These are phyloP conservation scores for Penstemon barbatus DNA, from an alignment of 257 asterid species.

Conservation along the genomic window DNA sequence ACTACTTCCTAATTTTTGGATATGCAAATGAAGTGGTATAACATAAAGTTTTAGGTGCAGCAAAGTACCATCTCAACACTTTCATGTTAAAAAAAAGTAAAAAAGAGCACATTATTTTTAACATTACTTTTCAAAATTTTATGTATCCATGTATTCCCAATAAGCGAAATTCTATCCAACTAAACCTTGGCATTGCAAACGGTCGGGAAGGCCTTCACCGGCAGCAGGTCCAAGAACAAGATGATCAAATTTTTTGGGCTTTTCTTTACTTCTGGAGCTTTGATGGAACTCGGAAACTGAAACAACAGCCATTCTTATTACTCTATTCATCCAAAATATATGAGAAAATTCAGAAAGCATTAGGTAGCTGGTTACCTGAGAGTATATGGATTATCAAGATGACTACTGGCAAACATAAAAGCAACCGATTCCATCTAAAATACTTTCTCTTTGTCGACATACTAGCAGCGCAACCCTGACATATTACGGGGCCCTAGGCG, in stretches of 20 bases:
- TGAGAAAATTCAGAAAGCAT: not conserved
- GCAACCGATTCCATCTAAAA: slow-evolving; percentile 69
- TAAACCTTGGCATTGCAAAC: slow-evolving; percentile 83
- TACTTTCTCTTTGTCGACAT: slow-evolving; percentile 61
- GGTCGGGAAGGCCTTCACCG: slow-evolving; percentile 74
- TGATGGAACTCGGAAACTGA: slow-evolving; percentile 68
- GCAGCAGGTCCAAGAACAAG: slow-evolving; percentile 84
- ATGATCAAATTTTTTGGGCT: slow-evolving; percentile 63
- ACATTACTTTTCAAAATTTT: not conserved
- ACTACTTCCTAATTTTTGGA: no score
- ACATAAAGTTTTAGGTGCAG: no score
- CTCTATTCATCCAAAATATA: not conserved
- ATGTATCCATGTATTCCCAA: not conserved
- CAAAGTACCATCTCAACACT: no score
- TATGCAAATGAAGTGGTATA: no score
- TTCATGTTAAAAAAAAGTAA: no score
- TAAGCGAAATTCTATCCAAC: not conserved
- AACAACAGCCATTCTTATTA: slow-evolving; percentile 21
- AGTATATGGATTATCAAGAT: slow-evolving; percentile 52
- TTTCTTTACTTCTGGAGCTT: slow-evolving; percentile 32
- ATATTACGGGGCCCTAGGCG: no score
- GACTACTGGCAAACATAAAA: slow-evolving; percentile 56
- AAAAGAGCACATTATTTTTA: no score
- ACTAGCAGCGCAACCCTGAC: not conserved
- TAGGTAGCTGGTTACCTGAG: slow-evolving; percentile 45